Percentiles rank a stretch among this genome's conserved stretches.
These are phyloP conservation scores for Chrysoporthe deuterocubensis DNA, from an alignment of 2,329 filamentous ascomycete species.

Conservation along the genomic window DNA sequence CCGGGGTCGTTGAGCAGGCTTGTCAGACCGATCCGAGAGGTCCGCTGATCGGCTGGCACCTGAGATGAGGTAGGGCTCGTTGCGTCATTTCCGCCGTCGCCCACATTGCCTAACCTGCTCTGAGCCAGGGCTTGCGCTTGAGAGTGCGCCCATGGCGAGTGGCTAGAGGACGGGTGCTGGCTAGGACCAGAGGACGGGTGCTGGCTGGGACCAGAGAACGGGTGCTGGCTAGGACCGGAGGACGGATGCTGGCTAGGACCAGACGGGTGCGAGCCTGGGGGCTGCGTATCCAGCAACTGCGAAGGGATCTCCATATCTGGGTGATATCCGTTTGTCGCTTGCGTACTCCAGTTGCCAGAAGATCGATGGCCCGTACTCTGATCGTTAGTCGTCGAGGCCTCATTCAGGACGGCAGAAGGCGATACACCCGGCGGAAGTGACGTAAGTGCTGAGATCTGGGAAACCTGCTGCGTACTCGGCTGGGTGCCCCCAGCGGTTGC, in stretches of 20 bases:
- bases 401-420: conserved; percentile 69
- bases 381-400: conserved; percentile 93
- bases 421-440: conserved; percentile 61
- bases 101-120: conserved; percentile 32
- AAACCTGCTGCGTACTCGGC: conserved; percentile 57
- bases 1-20: conserved; percentile 49
- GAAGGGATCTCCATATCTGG: conserved; percentile 47
- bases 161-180: conserved; percentile 51
- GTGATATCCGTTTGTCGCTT: conserved; percentile 70
- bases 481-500: conserved; percentile 42
- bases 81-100: conserved; percentile 24
- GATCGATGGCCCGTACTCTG: conserved; percentile 67
- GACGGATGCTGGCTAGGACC: conserved; percentile 47
- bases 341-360: conserved; percentile 69
- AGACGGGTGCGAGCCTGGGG: conserved; percentile 33
- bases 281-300: conserved; percentile 60
- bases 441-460: conserved; percentile 66
- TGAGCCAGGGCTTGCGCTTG: conserved; percentile 57
- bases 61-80: conserved; percentile 47
- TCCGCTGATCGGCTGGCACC: conserved; percentile 33
- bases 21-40: conserved; percentile 42
- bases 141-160: conserved; percentile 62
- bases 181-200: conserved; percentile 37
- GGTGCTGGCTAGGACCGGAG: conserved; percentile 53
- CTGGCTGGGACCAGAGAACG: conserved; percentile 44